phyloP scores from a whole-genome alignment of 768 basidiomycete species.

The Suillus cothurnatus region DNA sequence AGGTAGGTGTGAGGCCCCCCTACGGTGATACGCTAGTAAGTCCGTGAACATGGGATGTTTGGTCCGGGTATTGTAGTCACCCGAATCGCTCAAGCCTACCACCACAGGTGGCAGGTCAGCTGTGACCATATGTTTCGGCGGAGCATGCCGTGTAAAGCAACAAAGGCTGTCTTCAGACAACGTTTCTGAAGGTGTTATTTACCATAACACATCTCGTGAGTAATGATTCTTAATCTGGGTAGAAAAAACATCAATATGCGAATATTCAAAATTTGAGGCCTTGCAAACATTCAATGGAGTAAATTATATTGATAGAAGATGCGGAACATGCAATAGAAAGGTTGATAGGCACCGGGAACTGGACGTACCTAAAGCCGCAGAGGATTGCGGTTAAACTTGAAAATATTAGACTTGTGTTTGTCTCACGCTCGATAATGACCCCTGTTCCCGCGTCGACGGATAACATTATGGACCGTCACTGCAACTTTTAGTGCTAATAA shows the following conservation, averaged over 20 bases:
- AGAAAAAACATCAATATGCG: background rate
- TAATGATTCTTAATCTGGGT: background rate
- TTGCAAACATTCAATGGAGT: background rate
- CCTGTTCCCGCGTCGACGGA: background rate
- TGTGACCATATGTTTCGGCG: background rate
- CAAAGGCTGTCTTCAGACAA: background rate
- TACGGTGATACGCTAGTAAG: background rate
- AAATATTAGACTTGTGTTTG: background rate
- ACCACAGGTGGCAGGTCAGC: background rate
- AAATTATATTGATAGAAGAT: background rate
- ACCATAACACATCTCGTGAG: background rate
- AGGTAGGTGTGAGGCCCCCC: background rate
- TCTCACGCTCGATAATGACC: background rate
- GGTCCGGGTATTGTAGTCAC: constrained; percentile 3
- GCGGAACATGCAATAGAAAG: background rate
- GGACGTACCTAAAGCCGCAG: constrained; percentile 7
- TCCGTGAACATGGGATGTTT: background rate
- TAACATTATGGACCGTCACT: background rate
- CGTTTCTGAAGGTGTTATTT: background rate
- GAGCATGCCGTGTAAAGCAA: background rate
- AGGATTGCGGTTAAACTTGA: background rate
- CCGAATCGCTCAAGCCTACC: background rate
- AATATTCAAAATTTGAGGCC: background rate
- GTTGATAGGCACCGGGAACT: constrained; percentile 7
- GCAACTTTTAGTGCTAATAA: background rate